phyloP scores from a whole-genome alignment of 768 basidiomycete genomes.

The Russula compacta region DNA sequence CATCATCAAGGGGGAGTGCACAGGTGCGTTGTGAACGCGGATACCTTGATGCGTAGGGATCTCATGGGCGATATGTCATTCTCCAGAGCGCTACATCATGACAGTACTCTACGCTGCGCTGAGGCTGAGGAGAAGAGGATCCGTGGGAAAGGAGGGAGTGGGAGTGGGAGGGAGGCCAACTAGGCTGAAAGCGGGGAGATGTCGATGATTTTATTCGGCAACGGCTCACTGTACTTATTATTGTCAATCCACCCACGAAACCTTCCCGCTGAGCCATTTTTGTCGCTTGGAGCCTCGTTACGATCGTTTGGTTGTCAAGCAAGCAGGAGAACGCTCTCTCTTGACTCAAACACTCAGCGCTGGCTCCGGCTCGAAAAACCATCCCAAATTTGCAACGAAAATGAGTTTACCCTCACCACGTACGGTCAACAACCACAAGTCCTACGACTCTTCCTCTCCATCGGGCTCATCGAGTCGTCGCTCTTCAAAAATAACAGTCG shows the following conservation, averaged over 20 bases:
- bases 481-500: conserved; percentile 38
- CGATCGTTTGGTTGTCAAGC: conserved; percentile 10
- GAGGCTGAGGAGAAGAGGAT: background rate
- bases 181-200: background rate
- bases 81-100: background rate
- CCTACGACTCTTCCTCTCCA: conserved; percentile 15
- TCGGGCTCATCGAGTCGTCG: conserved; percentile 15
- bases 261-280: background rate
- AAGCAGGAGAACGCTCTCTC: background rate
- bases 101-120: background rate
- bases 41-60: background rate
- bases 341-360: background rate
- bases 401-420: conserved; percentile 19
- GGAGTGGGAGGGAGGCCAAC: background rate
- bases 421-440: conserved; percentile 18
- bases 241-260: background rate
- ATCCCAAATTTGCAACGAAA: conserved; percentile 1
- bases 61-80: background rate
- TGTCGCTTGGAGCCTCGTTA: conserved; percentile 11
- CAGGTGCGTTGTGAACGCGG: background rate
- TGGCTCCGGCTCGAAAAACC: background rate
- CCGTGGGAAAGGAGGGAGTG: background rate
- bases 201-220: background rate
- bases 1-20: background rate
- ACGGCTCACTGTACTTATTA: background rate